Base-by-base conservation (phyloP, 768 basidiomycete genomes). In the Hygrophorus russula region DNA sequence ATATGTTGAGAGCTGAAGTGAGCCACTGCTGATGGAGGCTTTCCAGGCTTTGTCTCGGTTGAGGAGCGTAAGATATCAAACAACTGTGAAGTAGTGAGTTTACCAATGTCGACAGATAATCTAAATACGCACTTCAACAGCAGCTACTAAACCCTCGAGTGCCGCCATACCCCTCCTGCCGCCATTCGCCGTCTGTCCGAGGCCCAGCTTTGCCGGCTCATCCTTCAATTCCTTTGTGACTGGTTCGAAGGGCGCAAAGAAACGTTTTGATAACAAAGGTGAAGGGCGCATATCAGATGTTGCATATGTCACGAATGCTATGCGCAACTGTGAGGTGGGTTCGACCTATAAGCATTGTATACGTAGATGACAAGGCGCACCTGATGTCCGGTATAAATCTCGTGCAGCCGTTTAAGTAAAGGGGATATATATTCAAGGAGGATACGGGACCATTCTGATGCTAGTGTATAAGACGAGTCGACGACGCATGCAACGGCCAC, bases 91-190 rank as follows among this genome's bases (percentile, higher is more conserved):
- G 5, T 10, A 7, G 36, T 34, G 46, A 19, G 29, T 5, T 15
- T 34, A 29, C 36, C 30, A 19, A 42, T 17, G 14, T 14, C 31
- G 3, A 14, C 33, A 32, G 28, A 28, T 12, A 28, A 28, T 33
- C 15, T 29, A 6, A 10, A 15, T 34, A 52, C 63, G 42, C 42
- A 83, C 82, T 68, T 86, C 82, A 17, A 85, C 59, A 27, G 76
- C 78, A 13, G 82, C 78, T 11, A 81, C 77, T 10, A 83, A 56
- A 6, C 78, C 84, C 46, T 87, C 84, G 5, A 87, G 60, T 3
- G 78, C 77, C 19, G 80, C 78, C 71, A 83, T 70, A 1, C 82
- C 82, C 45, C 53, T 57, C 20, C 56, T 56, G 1, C 67, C 68
- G 5, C 71, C 71, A 6, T 68, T 67, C 36, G 64, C 67, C 1